Conservation (phyloP, 306 rosid genomes). For the Cucurbita ficifolia region DNA sequence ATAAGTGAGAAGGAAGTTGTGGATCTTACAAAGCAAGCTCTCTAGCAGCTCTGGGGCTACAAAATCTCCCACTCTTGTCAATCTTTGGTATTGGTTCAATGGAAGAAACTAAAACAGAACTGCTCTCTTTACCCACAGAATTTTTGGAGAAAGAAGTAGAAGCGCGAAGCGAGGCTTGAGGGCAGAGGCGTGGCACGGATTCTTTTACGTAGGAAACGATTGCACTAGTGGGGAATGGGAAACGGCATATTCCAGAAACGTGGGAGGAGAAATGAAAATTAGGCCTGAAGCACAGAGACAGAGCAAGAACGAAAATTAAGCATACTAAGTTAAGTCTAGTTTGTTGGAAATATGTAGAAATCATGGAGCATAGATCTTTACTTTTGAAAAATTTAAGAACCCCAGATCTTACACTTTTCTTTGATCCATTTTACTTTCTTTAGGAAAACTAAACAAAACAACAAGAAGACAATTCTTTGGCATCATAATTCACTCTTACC, state of each 20-base stretch:
- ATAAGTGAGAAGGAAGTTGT: not conserved
- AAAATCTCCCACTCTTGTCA: constrained; percentile 68
- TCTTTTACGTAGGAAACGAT: not conserved
- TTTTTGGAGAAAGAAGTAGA: constrained; percentile 27
- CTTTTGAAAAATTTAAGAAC: not conserved
- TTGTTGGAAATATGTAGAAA: not conserved
- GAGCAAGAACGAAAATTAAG: not conserved
- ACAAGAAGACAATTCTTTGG: not conserved
- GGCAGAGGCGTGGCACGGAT: not conserved
- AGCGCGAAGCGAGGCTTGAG: constrained; percentile 23
- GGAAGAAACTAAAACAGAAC: constrained; percentile 7
- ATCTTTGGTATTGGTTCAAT: constrained; percentile 48
- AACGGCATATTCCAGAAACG: constrained; percentile 1
- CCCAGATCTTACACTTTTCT: not conserved
- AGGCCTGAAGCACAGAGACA: not conserved
- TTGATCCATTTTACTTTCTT: not conserved
- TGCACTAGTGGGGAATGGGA: not conserved
- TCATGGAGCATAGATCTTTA: no score
- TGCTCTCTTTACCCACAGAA: constrained; percentile 10
- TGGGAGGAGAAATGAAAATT: not conserved
- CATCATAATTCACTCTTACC: not conserved
- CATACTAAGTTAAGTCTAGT: not conserved
- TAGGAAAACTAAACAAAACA: not conserved
- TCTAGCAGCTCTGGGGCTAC: constrained; percentile 92
- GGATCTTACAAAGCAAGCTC: constrained; percentile 70